A percentile compares a stretch with the other conserved stretches of the same genome.
phyloP scores from a whole-genome alignment of 192 early-diverging fungal genomes.

The Nowakowskiella sp. region DNA sequence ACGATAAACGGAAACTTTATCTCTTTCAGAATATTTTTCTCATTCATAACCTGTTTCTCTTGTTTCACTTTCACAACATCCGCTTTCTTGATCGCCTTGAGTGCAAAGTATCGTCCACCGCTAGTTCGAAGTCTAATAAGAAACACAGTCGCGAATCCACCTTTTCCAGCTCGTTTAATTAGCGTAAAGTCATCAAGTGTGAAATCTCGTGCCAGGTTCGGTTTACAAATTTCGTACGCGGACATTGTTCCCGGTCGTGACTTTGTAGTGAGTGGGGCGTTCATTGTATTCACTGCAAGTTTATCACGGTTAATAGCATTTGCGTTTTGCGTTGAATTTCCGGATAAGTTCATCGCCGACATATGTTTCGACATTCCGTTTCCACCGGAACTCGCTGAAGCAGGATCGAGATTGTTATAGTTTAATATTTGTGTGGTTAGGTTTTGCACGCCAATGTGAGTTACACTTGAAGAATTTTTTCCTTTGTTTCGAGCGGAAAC shows the following conservation, averaged over 20 bases:
- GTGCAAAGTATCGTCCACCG: conserved; percentile 46
- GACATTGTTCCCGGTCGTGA: conserved; percentile 23
- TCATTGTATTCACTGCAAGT: too few relatives aligned
- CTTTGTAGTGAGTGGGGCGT: too few relatives aligned
- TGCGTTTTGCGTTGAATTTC: too few relatives aligned
- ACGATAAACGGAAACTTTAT: conserved; percentile 45
- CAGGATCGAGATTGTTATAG: too few relatives aligned
- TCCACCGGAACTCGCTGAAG: too few relatives aligned
- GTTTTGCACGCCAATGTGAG: too few relatives aligned
- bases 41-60: conserved; percentile 49
- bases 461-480: too few relatives aligned
- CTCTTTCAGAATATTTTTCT: conserved; percentile 44
- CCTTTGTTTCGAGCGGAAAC: too few relatives aligned
- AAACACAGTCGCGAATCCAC: conserved; percentile 47
- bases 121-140: conserved; percentile 34
- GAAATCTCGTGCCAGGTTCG: conserved; percentile 23
- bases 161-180: conserved; percentile 41
- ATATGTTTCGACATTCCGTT: too few relatives aligned
- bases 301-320: too few relatives aligned
- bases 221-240: conserved; percentile 37
- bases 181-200: conserved; percentile 42
- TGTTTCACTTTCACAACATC: conserved; percentile 45
- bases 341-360: too few relatives aligned
- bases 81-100: conserved; percentile 50
- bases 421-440: too few relatives aligned